Evolutionary conservation across 768 basidiomycete genomes (phyloP), one percentile per base, ranked within the genome.

Genomic region (Podaxis pistillaris): DNA sequence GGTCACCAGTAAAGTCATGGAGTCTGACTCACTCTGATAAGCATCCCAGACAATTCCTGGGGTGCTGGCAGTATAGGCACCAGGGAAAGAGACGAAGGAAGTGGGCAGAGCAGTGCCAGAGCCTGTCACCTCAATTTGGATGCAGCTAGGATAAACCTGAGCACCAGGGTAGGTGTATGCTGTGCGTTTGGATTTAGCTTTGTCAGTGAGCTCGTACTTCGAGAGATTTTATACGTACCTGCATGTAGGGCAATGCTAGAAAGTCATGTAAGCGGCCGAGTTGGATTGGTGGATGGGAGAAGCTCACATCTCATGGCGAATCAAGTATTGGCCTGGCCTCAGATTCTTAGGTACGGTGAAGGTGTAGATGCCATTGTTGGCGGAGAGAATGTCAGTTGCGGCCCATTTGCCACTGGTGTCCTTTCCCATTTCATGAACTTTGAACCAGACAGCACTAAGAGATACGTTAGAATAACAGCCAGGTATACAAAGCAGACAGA

Each of bases 361-460:
- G 4, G 75, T 76, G 63, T 78, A 82, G 56, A 80, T 70, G 56
- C 74, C 73, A 62, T 78, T 71, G 26, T 71, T 65, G 1, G 73
- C 76, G 12, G 67, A 67, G 22, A 81, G 71, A 17, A 75, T 59
- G 56, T 78, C 75, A 0, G 78, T 76, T 17, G 79, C 71, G 4
- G 79, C 80, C 81, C 79, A 81, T 55, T 71, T 71, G 9, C 79
- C 81, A 46, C 72, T 73, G 2, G 76, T 63, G n/a, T 71, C 74
- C 68, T 80, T 80, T 26, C 82, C 82, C 33, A 71, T 56, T 55
- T 82, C 68, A 28, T 74, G 75, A 11, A 81, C 74, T 67, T 82
- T 82, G 78, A 81, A 81, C 81, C 81, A 82, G 4, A 82, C 80
- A 9, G 77, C 75, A 41, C 79, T 81, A 40, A n/a, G 15, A 19